Evolutionary conservation across 2,329 filamentous ascomycete species (phyloP), one percentile per base, ranked within the genome.

Genomic region (Sphaerostilbella broomeana): DNA sequence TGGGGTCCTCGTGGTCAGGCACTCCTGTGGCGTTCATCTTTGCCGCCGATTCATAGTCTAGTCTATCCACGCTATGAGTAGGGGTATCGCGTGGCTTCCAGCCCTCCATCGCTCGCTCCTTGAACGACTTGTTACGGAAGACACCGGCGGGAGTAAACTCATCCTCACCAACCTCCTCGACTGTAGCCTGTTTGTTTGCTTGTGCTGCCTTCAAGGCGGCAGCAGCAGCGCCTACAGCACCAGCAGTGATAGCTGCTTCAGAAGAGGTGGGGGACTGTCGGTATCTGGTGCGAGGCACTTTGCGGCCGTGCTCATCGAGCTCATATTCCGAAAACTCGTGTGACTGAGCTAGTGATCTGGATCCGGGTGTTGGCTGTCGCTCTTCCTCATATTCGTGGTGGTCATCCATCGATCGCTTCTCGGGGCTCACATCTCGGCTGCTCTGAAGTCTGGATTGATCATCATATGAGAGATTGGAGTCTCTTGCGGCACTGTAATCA

Each of bases 11-110:
- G 24, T 75, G 63, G 47, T 81, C 73, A 4, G 86, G 86, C 44
- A 89, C 58, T 32, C 80, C 82, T 56, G 73, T 87, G 29, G 82
- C 76, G 27, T 73, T 74, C 69, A 94, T 68, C 50, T 75, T 72
- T 1, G 70, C 67, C 11, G 64, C 67, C 11, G 64, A 68, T 15
- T 75, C 67, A 26, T 69, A 70, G 12, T 70, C 69, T n/a, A 77
- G 63, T 24, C 69, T 67, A 47, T 80, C 76, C 12, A 77, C 61
- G 50, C 76, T 80, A 47, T 78, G 75, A 5, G 73, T 67, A 3
- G 75, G 75, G 20, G 74, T 75, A 43, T 68, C 71, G 43, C 70
- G 68, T 18, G 73, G 74, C 32, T 70, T 66, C 41, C 69, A 71
- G 6, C 71, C 73, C 33, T 75, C 70, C 54, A 73, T 65, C 2